phyloP scores from a whole-genome alignment of 2,329 filamentous ascomycete species.

The Calonectria henricotiae region DNA sequence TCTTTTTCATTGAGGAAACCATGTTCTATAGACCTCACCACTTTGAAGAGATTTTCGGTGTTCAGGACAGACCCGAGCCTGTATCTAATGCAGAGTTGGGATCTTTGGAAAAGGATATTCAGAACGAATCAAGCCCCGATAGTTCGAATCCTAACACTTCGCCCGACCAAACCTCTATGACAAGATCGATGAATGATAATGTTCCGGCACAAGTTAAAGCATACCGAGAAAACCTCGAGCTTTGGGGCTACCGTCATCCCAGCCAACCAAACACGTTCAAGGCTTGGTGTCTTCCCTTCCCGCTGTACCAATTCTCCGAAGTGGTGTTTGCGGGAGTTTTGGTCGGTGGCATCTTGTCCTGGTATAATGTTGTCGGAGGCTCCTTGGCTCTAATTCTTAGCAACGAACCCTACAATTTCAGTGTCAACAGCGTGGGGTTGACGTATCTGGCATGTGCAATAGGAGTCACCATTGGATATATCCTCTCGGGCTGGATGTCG shows the following conservation, averaged over 20 bases:
- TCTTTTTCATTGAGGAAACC: constrained; percentile 51
- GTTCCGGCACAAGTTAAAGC: constrained; percentile 29
- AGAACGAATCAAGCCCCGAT: neutral
- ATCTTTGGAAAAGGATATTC: constrained; percentile 28
- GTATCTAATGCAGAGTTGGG: neutral
- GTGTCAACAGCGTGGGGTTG: constrained; percentile 45
- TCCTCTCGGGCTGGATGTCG: constrained; percentile 47
- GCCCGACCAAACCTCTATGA: constrained; percentile 12
- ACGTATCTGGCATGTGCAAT: constrained; percentile 46
- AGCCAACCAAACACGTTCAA: constrained; percentile 46
- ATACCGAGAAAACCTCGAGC: constrained; percentile 41
- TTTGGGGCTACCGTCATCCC: constrained; percentile 43
- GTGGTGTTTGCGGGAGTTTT: constrained; percentile 49
- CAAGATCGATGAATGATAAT: constrained; percentile 1
- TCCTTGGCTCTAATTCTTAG: constrained; percentile 47
- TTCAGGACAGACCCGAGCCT: constrained; percentile 9
- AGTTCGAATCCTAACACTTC: neutral
- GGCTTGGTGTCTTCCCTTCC: constrained; percentile 42
- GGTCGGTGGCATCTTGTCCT: constrained; percentile 48
- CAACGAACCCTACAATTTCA: constrained; percentile 49
- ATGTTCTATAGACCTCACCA: constrained; percentile 44
- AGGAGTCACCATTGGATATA: constrained; percentile 47
- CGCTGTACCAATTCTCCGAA: constrained; percentile 39
- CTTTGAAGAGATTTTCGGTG: constrained; percentile 16
- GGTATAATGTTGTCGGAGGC: constrained; percentile 47